These are phyloP conservation scores for Penicillium goetzii DNA, from an alignment of 495 filamentous ascomycete species.

Conservation along the genomic window DNA sequence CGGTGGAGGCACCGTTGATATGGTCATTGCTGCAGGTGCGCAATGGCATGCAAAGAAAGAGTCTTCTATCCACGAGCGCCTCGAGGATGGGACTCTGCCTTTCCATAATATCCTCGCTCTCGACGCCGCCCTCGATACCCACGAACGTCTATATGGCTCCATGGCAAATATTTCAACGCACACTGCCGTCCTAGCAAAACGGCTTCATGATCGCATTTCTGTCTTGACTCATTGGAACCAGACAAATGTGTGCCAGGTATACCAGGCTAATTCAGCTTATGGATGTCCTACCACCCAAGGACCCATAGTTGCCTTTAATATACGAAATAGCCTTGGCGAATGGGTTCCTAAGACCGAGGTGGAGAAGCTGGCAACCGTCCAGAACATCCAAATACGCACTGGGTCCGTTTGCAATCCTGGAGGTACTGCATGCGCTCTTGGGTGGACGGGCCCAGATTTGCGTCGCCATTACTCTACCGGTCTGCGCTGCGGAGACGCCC, in stretches of 20 bases:
- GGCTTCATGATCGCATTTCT: slow-evolving; percentile 61
- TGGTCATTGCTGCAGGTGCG: slow-evolving; percentile 52
- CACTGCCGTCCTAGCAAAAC: slow-evolving; percentile 64
- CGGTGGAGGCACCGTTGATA: slow-evolving; percentile 93
- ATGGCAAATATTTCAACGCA: slow-evolving; percentile 77
- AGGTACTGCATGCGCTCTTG: slow-evolving; percentile 70
- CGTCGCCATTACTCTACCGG: slow-evolving; percentile 79
- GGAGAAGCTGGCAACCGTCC: slow-evolving; percentile 78
- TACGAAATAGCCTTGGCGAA: slow-evolving; percentile 64
- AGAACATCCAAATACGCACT: slow-evolving; percentile 78
- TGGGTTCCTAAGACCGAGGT: slow-evolving; percentile 84
- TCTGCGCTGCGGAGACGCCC: slow-evolving; percentile 75
- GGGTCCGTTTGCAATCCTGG: slow-evolving; percentile 93
- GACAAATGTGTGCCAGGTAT: slow-evolving; percentile 64
- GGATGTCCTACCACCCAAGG: slow-evolving; percentile 60
- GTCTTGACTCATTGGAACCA: slow-evolving; percentile 70
- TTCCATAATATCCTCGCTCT: slow-evolving; percentile 87
- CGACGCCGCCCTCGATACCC: slow-evolving; percentile 69
- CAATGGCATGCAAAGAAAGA: slow-evolving; percentile 75
- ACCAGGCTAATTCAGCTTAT: slow-evolving; percentile 54
- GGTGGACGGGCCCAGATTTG: slow-evolving; percentile 76
- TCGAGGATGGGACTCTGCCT: slow-evolving; percentile 91
- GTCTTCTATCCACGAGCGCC: slow-evolving; percentile 70
- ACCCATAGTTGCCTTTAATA: slow-evolving; percentile 83
- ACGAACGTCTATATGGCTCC: slow-evolving; percentile 68